Conservation (phyloP, 176 grass and related monocot species). For the Microstegium vimineum region DNA sequence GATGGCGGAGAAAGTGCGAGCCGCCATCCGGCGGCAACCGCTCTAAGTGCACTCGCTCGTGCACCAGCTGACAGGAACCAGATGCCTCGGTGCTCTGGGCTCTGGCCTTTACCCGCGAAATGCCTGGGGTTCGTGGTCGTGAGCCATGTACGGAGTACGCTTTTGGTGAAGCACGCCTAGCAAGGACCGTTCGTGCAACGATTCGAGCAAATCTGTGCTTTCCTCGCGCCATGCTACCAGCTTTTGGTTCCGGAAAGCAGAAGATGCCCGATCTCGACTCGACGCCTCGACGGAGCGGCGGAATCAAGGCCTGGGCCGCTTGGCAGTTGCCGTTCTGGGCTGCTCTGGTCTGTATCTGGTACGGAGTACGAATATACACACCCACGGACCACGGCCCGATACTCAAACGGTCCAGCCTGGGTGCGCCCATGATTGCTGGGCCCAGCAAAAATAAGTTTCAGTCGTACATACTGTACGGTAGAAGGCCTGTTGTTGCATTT, state of each 20-base stretch:
- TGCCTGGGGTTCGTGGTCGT: background rate
- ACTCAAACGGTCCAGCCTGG: background rate
- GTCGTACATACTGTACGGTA: background rate
- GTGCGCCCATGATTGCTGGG: background rate
- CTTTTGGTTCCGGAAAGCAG: background rate
- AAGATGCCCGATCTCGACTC: background rate
- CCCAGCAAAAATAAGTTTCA: background rate
- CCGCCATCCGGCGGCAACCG: background rate
- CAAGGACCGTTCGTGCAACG: background rate
- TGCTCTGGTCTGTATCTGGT: no score
- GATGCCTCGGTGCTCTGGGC: background rate
- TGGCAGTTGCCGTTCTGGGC: background rate
- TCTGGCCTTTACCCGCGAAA: background rate
- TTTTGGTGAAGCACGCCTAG: background rate
- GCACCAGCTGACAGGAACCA: background rate
- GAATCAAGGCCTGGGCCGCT: background rate
- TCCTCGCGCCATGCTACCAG: background rate
- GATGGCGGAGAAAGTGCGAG: background rate
- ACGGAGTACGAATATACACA: no score
- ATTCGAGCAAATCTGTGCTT: background rate
- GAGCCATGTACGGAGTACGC: background rate
- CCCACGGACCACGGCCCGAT: background rate
- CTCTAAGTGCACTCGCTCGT: background rate
- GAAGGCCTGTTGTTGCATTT: background rate
- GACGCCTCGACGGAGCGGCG: background rate